Base-by-base conservation (phyloP, 2,329 filamentous ascomycete genomes). In the Coniochaeta pulveracea region DNA sequence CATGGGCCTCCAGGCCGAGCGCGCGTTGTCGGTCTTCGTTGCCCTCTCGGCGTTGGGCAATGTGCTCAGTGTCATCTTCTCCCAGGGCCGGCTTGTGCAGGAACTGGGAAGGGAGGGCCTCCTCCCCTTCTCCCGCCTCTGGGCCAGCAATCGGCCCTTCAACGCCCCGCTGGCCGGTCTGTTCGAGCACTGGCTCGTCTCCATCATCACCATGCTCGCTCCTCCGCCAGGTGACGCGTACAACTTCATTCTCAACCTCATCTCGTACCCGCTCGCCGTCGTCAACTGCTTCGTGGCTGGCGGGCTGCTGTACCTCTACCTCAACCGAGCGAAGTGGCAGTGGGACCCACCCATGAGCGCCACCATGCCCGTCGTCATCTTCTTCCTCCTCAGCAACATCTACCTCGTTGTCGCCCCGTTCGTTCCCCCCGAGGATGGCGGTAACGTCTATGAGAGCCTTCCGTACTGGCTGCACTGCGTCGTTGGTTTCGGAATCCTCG, bases 11-110 rank as follows among this genome's bases (percentile, higher is more conserved):
- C 47, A 52, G 1, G 73, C 73, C 10, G 72, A 76, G 53, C 61
- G 68, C 14, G 72, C 69, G 4, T 57, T 78, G 11, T 75, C 65
- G 16, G 76, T 78, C 34, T 78, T 81, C 40, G 74, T 81, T 15
- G 76, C 76, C 0, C 59, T 81, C 1, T 80, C 76, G 0, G 76
- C 76, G 4, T 75, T 79, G 41, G 77, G 76, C 18, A 81, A 80
- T 43, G 72, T 81, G 10, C 60, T 81, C 29, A 70, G 64, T 36
- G 74, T 80, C 40, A 80, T 80, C 40, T 81, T 81, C 54, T 76
- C 76, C 0, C 75, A 80, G 51, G 74, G 75, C 6, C 67, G 76
- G 34, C 57, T 80, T 5, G 75, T 76, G 0, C 76, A 78, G 50
- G 75, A 79, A 49, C 65, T 80, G 11, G 76, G 72, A 4, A 69